Conservation (phyloP, 106 monocot genomes). For the Acorus gramineus region DNA sequence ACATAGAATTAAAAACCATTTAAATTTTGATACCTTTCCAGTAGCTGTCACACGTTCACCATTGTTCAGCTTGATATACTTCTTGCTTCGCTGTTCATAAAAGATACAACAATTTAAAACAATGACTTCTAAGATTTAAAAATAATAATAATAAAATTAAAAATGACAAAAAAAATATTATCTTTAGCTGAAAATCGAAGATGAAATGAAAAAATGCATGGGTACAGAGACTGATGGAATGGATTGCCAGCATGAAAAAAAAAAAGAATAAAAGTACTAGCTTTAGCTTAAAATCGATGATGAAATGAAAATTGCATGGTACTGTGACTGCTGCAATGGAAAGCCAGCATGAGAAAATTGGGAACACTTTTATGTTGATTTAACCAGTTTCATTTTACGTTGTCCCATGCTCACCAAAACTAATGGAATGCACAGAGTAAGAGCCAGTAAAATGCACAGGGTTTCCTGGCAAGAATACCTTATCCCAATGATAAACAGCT, state of each 20-base stretch:
- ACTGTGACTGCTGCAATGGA: too few relatives aligned
- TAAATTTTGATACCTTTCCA: slow-evolving; percentile 62
- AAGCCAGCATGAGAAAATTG: too few relatives aligned
- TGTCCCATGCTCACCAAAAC: too few relatives aligned
- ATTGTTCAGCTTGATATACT: slow-evolving; percentile 89
- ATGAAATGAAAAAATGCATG: too few relatives aligned
- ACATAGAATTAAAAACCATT: background rate
- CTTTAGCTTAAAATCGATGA: background rate
- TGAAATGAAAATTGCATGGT: too few relatives aligned
- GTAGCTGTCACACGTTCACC: slow-evolving; percentile 87
- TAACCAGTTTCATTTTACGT: too few relatives aligned
- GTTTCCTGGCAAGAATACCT: slow-evolving; percentile 31
- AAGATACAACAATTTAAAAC: background rate
- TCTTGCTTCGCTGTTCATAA: slow-evolving; percentile 66
- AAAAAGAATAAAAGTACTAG: background rate
- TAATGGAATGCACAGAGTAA: too few relatives aligned
- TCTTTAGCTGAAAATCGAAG: too few relatives aligned
- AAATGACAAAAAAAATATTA: background rate
- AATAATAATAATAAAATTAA: background rate
- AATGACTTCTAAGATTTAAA: background rate
- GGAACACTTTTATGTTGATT: too few relatives aligned
- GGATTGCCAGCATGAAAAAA: background rate
- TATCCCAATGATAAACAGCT: slow-evolving; percentile 83
- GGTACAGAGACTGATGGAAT: too few relatives aligned
- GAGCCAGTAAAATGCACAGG: too few relatives aligned